phyloP scores from a whole-genome alignment of 177 flowering plant genomes.

The Vitis hybrid region DNA sequence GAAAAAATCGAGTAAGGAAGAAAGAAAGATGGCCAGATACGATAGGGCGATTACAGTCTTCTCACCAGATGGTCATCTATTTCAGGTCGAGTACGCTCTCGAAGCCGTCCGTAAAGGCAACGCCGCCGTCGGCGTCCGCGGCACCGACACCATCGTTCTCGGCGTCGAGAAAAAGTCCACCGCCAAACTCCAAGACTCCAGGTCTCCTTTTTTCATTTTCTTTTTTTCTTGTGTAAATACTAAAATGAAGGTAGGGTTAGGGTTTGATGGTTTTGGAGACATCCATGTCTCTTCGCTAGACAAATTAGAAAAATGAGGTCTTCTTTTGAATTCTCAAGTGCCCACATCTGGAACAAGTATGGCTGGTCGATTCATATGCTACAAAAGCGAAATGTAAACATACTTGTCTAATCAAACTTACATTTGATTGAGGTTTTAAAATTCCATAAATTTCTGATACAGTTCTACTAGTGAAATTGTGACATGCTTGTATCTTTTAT shows the following conservation, averaged over 20 bases:
- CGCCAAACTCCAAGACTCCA: conserved; percentile 91
- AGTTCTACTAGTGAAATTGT: too few relatives aligned
- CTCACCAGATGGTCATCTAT: conserved; percentile 79
- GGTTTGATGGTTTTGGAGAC: not conserved
- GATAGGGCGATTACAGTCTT: conserved; percentile 82
- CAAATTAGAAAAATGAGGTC: too few relatives aligned
- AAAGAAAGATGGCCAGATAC: conserved; percentile 58
- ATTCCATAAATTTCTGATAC: too few relatives aligned
- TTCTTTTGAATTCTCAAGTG: too few relatives aligned
- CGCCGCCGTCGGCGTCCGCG: conserved; percentile 98
- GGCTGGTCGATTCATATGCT: too few relatives aligned
- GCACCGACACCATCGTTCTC: conserved; percentile 83
- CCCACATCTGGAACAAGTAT: too few relatives aligned
- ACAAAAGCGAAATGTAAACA: too few relatives aligned
- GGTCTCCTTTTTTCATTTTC: conserved; percentile 35
- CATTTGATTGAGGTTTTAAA: too few relatives aligned
- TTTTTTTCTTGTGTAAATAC: not conserved
- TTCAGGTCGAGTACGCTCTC: conserved; percentile 81
- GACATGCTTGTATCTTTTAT: too few relatives aligned
- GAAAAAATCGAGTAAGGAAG: not conserved
- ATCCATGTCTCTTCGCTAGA: too few relatives aligned
- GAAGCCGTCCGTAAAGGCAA: conserved; percentile 88
- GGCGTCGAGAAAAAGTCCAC: conserved; percentile 98
- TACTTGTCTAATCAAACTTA: too few relatives aligned
- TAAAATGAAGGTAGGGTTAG: not conserved